A percentile compares a stretch with the other conserved stretches of the same genome.
Evolutionary conservation across 2,329 filamentous ascomycete species (phyloP).

Genomic region (Phialophora macrospora): DNA sequence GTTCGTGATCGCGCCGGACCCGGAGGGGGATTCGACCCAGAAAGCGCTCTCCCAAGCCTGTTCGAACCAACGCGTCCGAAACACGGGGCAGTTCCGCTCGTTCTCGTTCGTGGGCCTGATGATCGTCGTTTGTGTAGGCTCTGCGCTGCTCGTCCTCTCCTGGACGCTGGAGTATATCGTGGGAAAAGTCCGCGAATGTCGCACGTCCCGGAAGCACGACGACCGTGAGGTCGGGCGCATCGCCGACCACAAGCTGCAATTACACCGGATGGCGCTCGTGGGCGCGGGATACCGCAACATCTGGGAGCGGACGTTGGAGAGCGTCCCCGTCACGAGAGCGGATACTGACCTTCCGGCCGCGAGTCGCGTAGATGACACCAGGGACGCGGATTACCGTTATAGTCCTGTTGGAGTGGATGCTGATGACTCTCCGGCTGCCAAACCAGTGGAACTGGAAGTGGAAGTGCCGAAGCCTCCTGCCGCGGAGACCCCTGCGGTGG

Average conservation of each 20-base stretch:
- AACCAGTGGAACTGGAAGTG: too few relatives aligned
- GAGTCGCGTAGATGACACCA: conserved; percentile 31
- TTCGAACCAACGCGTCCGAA: conserved; percentile 7
- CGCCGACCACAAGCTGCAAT: conserved; percentile 5
- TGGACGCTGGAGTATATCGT: not conserved
- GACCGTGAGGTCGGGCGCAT: conserved; percentile 5
- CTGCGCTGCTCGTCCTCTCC: conserved; percentile 1
- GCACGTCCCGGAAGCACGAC: conserved; percentile 4
- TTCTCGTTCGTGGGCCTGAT: conserved; percentile 3
- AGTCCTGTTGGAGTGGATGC: not conserved
- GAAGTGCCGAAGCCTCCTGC: too few relatives aligned
- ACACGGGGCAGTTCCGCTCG: not conserved
- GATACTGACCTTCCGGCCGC: not conserved
- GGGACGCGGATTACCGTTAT: not conserved
- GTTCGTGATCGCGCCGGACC: not conserved
- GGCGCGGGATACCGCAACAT: not conserved
- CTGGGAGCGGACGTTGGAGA: conserved; percentile 1
- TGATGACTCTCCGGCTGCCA: too few relatives aligned
- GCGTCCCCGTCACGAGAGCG: not conserved
- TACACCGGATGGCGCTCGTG: conserved; percentile 1
- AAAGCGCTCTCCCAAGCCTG: not conserved
- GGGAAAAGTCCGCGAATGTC: not conserved
- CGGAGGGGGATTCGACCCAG: not conserved
- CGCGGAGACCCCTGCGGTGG: too few relatives aligned
- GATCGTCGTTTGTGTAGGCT: conserved; percentile 1